These are phyloP conservation scores for Gaeumannomyces sp. DNA, from an alignment of 2,329 filamentous ascomycete species.

Conservation along the genomic window DNA sequence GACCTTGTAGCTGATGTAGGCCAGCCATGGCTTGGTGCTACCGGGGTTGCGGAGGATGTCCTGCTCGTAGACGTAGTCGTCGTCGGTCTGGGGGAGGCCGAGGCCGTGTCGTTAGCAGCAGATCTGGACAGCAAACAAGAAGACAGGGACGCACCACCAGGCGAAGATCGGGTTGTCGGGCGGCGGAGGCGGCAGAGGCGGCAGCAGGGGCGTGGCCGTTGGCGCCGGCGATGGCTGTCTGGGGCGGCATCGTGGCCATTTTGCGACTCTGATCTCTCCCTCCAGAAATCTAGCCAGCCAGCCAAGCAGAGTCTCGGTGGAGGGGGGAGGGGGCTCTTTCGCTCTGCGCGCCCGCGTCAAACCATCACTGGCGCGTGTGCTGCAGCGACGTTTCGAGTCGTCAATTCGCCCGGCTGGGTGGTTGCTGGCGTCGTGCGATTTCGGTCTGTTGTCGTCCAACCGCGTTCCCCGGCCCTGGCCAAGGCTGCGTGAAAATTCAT, in stretches of 20 bases:
- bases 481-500: neutral
- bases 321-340: neutral
- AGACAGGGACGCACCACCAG: conserved; percentile 36
- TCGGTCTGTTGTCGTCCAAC: neutral
- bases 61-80: conserved; percentile 94
- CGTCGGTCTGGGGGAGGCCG: conserved; percentile 51
- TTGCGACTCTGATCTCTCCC: neutral
- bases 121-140: neutral
- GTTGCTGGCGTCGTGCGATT: conserved; percentile 2
- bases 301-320: neutral
- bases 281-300: neutral
- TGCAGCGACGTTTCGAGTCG: neutral
- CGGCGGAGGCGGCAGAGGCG: neutral
- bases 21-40: conserved; percentile 88
- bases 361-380: neutral
- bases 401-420: neutral
- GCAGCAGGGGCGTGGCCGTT: conserved; percentile 19
- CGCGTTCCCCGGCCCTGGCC: neutral
- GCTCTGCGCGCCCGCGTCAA: neutral
- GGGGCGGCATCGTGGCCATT: neutral
- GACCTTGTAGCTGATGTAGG: conserved; percentile 86
- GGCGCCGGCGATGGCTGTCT: conserved; percentile 6
- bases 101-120: neutral
- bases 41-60: conserved; percentile 81
- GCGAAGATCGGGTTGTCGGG: conserved; percentile 34